Evolutionary conservation across 805 yeast genomes (phyloP), one percentile per base, ranked within the genome.

Genomic region (Candida oleophila): DNA sequence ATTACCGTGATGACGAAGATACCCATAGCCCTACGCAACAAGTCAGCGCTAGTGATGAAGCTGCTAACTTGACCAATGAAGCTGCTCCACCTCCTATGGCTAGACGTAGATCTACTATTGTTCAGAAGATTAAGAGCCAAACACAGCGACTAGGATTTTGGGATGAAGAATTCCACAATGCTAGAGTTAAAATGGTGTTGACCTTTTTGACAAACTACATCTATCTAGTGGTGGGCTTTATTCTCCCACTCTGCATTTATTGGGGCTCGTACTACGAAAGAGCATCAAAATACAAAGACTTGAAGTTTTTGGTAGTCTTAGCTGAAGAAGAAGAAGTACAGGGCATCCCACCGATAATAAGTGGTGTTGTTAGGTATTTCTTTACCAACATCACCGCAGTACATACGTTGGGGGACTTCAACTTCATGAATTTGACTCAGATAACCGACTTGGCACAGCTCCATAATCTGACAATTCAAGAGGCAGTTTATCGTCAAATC

Each of bases 261-360:
- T 65, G 69, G 69, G 70, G 69, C 9, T 50, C 63, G 1, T 65
- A 62, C 50, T 62, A 53, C 34, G 43, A 55, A 30, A 51, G 69
- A 16, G 36, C 48, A 2, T 32, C 50, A 7, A 49, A 61, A 7
- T 64, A 49, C 45, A 52, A 49, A 41, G 49, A 60, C 41, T 42
- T 65, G 22, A 51, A 59, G 16, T 63, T 54, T 43, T 64, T 59
- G 2, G 62, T 66, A 3, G 46, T 64, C 21, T 49, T 57, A 35
- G 71, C 62, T 2, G 72, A 66, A 41, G 8, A 21, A n/a, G 52
- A 50, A 16, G 51, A 51, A 2, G 39, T 14, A 7, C 62, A 56
- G 2, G 42, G 47, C 3, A 45, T 63, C 19, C 61, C 66, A 3
- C 54, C 62, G 1, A 43, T 65, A 2, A 46, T 66, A 9, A 68